phyloP scores from a whole-genome alignment of 1,139 yeast species.

The Hemisphaericaspora xylanilytica region DNA sequence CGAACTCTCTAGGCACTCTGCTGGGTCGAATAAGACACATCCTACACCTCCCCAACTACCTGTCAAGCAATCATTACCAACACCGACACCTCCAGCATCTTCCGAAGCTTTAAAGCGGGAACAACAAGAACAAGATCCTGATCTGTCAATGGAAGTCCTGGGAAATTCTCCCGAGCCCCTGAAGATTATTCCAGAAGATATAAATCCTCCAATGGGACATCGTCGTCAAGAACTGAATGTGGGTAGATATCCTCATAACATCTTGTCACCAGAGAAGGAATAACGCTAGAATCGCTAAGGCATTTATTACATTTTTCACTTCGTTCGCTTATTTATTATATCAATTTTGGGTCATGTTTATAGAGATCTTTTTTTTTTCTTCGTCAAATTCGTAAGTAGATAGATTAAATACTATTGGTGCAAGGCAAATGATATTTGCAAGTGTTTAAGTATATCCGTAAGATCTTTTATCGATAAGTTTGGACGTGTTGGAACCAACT shows the following conservation, averaged over 20 bases:
- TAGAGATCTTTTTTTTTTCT: neutral
- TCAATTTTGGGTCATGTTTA: neutral
- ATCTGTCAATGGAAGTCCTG: slow-evolving; percentile 18
- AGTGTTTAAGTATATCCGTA: no score
- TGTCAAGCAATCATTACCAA: slow-evolving; percentile 2
- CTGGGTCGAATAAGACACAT: neutral
- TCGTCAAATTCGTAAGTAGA: neutral
- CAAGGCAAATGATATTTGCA: neutral
- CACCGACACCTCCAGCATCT: slow-evolving; percentile 3
- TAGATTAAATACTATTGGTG: no score
- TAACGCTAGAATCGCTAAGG: neutral
- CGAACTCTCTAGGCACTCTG: neutral
- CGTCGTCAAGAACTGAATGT: slow-evolving; percentile 17
- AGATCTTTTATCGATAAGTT: no score
- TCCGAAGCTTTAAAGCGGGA: slow-evolving; percentile 3
- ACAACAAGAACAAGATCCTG: slow-evolving; percentile 13
- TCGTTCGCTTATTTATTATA: neutral
- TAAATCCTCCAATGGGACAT: slow-evolving; percentile 14
- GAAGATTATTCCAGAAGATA: slow-evolving; percentile 11
- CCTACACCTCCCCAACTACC: slow-evolving; percentile 2
- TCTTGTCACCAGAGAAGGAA: slow-evolving; percentile 14
- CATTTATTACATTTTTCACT: neutral
- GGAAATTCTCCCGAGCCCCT: slow-evolving; percentile 7
- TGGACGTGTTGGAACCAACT: no score
- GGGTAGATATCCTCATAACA: slow-evolving; percentile 21